These are phyloP conservation scores for Globisporangium cederbergense DNA, from an alignment of 352 stramenopile species.

Conservation along the genomic window DNA sequence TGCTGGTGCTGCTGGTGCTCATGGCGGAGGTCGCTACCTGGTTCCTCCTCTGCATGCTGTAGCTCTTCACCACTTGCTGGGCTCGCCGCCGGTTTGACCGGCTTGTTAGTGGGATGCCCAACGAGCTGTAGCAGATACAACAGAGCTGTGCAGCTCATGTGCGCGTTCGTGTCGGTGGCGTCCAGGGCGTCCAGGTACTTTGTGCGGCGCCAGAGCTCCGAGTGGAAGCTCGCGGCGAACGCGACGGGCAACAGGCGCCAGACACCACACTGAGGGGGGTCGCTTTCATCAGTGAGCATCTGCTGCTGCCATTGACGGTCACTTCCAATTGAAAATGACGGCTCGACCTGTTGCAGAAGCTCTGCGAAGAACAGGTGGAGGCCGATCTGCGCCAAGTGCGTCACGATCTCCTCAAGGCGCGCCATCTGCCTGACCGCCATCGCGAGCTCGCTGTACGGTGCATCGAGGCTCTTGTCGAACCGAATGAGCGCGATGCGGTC, in stretches of 20 bases:
- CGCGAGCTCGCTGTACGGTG: slow-evolving; percentile 22
- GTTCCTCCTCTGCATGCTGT: too few species aligned
- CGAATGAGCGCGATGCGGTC: slow-evolving; percentile 36
- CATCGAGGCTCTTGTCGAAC: slow-evolving; percentile 22
- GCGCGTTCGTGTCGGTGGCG: slow-evolving; percentile 47
- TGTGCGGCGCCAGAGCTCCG: slow-evolving; percentile 37
- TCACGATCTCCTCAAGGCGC: slow-evolving; percentile 18
- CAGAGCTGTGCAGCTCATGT: slow-evolving; percentile 40
- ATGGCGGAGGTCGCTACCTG: not conserved
- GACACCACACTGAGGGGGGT: slow-evolving; percentile 1
- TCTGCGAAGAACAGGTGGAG: slow-evolving; percentile 20
- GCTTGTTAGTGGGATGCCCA: not conserved
- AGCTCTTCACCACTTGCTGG: not conserved
- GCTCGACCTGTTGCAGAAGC: slow-evolving; percentile 7
- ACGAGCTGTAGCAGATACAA: slow-evolving; percentile 10
- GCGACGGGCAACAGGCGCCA: slow-evolving; percentile 44
- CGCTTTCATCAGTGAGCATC: slow-evolving; percentile 21
- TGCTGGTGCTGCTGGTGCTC: not conserved
- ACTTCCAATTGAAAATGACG: not conserved
- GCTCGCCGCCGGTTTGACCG: not conserved
- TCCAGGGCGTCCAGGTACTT: slow-evolving; percentile 29
- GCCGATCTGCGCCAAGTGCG: slow-evolving; percentile 13
- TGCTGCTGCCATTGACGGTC: slow-evolving; percentile 7
- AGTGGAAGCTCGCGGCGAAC: slow-evolving; percentile 41
- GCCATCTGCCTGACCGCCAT: slow-evolving; percentile 33